Conservation (phyloP, 78 protist species). For the Anaeramoeba flamelloides region DNA sequence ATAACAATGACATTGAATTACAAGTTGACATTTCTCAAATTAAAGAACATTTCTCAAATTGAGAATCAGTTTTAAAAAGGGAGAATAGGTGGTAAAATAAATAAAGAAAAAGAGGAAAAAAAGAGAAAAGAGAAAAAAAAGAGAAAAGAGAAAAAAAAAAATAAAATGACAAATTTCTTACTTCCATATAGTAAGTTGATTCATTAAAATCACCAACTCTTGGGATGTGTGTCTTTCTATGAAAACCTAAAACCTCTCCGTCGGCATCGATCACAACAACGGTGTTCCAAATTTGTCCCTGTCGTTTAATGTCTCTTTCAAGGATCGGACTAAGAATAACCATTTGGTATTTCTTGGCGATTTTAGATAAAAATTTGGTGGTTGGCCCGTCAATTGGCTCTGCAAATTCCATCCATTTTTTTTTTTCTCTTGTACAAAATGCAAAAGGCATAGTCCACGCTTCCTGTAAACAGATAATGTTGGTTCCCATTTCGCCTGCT, state of each 20-base stretch:
- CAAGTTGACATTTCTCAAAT: too few species aligned
- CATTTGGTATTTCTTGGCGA: conserved; percentile 60
- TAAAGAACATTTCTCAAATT: too few species aligned
- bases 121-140: background rate
- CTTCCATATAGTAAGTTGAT: conserved; percentile 76
- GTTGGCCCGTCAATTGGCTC: too few species aligned
- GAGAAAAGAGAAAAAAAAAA: background rate
- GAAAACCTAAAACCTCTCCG: conserved; percentile 60
- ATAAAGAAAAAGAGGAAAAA: background rate
- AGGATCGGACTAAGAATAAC: conserved; percentile 77
- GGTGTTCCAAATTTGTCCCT: conserved; percentile 63
- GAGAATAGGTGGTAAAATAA: too few species aligned
- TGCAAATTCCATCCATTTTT: too few species aligned
- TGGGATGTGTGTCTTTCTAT: conserved; percentile 80
- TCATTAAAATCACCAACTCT: conserved; percentile 89
- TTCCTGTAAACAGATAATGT: conserved; percentile 76
- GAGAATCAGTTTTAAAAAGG: too few species aligned
- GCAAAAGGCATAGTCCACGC: conserved; percentile 58
- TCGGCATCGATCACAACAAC: conserved; percentile 53
- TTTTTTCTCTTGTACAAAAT: too few species aligned
- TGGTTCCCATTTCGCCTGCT: conserved; percentile 60
- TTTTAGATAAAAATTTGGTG: too few species aligned
- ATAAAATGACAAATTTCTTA: too few species aligned
- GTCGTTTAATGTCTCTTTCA: conserved; percentile 59
- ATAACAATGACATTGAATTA: too few species aligned